Evolutionary conservation across 768 basidiomycete species (phyloP).

Genomic region (Tricholoma terreum): DNA sequence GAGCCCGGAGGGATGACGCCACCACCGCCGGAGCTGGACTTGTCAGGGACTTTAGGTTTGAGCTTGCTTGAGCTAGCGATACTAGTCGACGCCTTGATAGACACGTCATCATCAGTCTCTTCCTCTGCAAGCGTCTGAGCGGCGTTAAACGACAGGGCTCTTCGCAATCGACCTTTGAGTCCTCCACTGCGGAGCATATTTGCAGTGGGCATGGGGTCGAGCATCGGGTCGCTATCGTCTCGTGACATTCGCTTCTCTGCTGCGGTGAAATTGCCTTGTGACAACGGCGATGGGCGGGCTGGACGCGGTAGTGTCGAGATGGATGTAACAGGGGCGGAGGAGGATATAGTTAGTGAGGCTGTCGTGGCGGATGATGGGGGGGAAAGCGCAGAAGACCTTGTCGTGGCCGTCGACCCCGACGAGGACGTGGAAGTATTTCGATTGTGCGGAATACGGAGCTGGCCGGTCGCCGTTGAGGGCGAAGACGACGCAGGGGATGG

Average conservation of each 20-base stretch:
- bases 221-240: constrained; percentile 70
- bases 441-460: constrained; percentile 30
- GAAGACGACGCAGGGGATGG: constrained; percentile 27
- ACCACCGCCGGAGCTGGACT: constrained; percentile 18
- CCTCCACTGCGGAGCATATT: constrained; percentile 57
- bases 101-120: constrained; percentile 43
- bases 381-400: constrained; percentile 27
- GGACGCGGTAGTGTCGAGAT: constrained; percentile 35
- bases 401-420: constrained; percentile 40
- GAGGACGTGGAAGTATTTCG: constrained; percentile 45
- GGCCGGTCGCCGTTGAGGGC: constrained; percentile 25
- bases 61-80: constrained; percentile 24
- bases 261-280: constrained; percentile 60
- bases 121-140: constrained; percentile 55
- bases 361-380: constrained; percentile 34
- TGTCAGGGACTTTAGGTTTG: constrained; percentile 32
- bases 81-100: constrained; percentile 37
- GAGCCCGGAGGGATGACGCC: constrained; percentile 19
- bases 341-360: constrained; percentile 28
- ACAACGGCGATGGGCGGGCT: constrained; percentile 63
- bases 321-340: constrained; percentile 29
- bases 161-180: constrained; percentile 72
- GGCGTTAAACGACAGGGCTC: constrained; percentile 68
- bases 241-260: constrained; percentile 75
- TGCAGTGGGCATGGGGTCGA: constrained; percentile 37